Base-by-base conservation (phyloP, 2,329 filamentous ascomycete species). In the Venturia nashicola region DNA sequence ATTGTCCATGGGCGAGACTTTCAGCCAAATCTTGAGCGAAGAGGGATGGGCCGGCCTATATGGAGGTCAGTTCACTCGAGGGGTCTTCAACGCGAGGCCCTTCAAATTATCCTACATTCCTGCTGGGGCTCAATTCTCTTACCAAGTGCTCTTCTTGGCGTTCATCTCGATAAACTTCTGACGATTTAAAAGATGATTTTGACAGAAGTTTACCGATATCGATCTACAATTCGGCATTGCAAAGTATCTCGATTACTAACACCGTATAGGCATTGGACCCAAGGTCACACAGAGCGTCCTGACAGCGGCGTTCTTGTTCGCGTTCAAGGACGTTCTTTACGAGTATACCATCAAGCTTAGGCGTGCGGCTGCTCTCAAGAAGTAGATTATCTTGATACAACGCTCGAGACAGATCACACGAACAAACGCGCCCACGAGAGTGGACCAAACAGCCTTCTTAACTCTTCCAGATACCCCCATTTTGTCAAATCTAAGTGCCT, bases 231-330 rank as follows among this genome's bases (percentile, higher is more conserved):
- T 27, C 27, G 4, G 27, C 27, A 27, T 27, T 27, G 4, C 27
- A 27, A 27, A 27, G 27, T 27, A 27, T 27, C 4, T 27, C 27
- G 27, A 27, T 27, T 55, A 16, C 39, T 62, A 59, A 68, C 70
- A 57, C 48, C 62, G 39, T 59, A 27, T 68, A 96, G 92, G 93
- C 63, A 96, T 99, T 72, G 91, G 87, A 27, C 91, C 94, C 69
- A 99, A 99, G 82, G 88, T 99, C 69, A 92, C 91, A 23, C 94
- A 99, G 78, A 97, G 92, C 73, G 94, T 97, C 57, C 83, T 99
- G 67, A 99, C 94, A 5, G 94, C 94, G 6, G 94, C 94, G 2
- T 91, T 97, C 77, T 80, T 99, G 65, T 99, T 99, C 74, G 94
- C 92, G 1, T 97, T 99, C 80, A 99, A 99, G 81, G 94, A 99